These are phyloP conservation scores for Leptographium wingfieldii DNA, from an alignment of 2,329 filamentous ascomycete genomes.

Conservation along the genomic window DNA sequence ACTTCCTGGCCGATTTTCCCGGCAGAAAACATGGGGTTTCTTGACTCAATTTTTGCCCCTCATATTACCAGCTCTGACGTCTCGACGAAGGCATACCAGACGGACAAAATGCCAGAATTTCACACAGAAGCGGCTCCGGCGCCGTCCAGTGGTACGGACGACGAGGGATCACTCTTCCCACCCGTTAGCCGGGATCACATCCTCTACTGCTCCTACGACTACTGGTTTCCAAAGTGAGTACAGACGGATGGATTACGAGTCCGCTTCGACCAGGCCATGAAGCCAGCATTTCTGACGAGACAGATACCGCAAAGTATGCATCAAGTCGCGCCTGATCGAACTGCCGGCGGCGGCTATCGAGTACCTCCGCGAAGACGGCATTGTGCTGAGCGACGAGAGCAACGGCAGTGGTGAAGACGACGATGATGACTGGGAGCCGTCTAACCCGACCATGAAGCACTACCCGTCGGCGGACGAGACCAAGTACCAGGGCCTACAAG, in stretches of 20 bases:
- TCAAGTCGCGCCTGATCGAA: slow-evolving; percentile 76
- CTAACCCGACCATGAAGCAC: slow-evolving; percentile 17
- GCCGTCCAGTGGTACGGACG: background rate
- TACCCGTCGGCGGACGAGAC: slow-evolving; percentile 28
- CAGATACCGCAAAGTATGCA: slow-evolving; percentile 66
- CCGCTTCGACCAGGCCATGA: background rate
- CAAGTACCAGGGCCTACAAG: slow-evolving; percentile 17
- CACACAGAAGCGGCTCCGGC: slow-evolving; percentile 6
- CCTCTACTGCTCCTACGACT: slow-evolving; percentile 85
- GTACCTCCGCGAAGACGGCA: slow-evolving; percentile 87
- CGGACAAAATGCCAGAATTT: slow-evolving; percentile 19
- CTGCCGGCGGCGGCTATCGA: slow-evolving; percentile 63
- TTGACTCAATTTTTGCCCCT: background rate
- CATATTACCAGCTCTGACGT: background rate
- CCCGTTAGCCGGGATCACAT: slow-evolving; percentile 79
- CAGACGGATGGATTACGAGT: slow-evolving; percentile 4
- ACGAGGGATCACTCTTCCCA: slow-evolving; percentile 52
- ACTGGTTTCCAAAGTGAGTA: slow-evolving; percentile 67
- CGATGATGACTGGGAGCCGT: slow-evolving; percentile 42
- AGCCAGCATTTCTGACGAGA: background rate
- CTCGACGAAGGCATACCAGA: background rate
- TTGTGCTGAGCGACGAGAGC: slow-evolving; percentile 65
- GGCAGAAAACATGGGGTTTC: slow-evolving; percentile 1
- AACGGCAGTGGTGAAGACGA: slow-evolving; percentile 23
- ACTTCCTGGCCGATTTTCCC: background rate